These are phyloP conservation scores for Penicillium egyptiacum DNA, from an alignment of 495 filamentous ascomycete genomes.

Conservation along the genomic window DNA sequence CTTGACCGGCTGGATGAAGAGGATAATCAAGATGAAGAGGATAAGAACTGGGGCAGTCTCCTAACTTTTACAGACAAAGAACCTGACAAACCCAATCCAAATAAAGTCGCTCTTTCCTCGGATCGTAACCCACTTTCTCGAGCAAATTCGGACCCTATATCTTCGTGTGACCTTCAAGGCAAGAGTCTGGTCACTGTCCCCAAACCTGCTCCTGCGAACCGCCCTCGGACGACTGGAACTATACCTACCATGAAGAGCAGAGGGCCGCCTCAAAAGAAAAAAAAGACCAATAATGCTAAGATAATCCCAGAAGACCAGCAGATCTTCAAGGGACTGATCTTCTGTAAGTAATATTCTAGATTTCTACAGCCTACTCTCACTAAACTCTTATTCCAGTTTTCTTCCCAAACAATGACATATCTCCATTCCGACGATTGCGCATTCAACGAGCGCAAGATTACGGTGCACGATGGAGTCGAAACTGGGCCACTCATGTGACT, in stretches of 20 bases:
- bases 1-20: constrained; percentile 48
- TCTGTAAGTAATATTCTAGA: constrained; percentile 52
- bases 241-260: constrained; percentile 19
- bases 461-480: constrained; percentile 65
- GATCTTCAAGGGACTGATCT: constrained; percentile 64
- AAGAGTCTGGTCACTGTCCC: not conserved
- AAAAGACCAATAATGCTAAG: constrained; percentile 31
- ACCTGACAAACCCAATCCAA: not conserved
- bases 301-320: constrained; percentile 57
- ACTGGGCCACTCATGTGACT: constrained; percentile 55
- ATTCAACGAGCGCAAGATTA: constrained; percentile 74
- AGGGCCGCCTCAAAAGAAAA: constrained; percentile 27
- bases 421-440: constrained; percentile 61
- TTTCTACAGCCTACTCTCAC: not conserved
- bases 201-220: constrained; percentile 11
- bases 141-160: constrained; percentile 19
- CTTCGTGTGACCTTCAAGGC: not conserved
- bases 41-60: constrained; percentile 14
- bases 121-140: constrained; percentile 8
- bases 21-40: constrained; percentile 32
- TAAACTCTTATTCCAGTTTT: constrained; percentile 55
- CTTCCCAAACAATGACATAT: constrained; percentile 74
- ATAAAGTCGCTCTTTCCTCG: not conserved
- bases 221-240: constrained; percentile 20
- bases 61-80: constrained; percentile 8